These are phyloP conservation scores for Cryptococcus jaspeensis DNA, from an alignment of 1,284 basidiomycete genomes.

Conservation along the genomic window DNA sequence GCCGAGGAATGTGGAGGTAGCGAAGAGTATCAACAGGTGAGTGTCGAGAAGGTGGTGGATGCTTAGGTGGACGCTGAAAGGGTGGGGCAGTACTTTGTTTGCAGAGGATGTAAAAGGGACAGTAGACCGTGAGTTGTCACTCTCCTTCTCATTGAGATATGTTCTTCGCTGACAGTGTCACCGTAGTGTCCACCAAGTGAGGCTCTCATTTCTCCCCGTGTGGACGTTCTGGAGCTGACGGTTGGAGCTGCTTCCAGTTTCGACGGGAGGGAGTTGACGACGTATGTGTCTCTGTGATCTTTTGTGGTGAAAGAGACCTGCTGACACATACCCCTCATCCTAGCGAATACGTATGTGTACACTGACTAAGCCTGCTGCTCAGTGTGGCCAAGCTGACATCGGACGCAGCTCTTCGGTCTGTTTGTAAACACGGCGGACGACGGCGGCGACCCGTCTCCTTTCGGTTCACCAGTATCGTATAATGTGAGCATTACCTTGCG, in stretches of 20 bases:
- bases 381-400: not conserved
- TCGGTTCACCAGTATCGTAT: slow-evolving; percentile 22
- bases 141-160: not conserved
- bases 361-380: not conserved
- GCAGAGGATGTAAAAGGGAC: slow-evolving; percentile 24
- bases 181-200: slow-evolving; percentile 19
- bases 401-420: slow-evolving; percentile 22
- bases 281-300: slow-evolving; percentile 13
- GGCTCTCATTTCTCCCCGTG: too few relatives aligned
- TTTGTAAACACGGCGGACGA: slow-evolving; percentile 22
- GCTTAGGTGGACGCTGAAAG: not conserved
- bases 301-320: not conserved
- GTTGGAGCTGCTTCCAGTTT: slow-evolving; percentile 5
- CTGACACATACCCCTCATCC: slow-evolving; percentile 2
- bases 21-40: slow-evolving; percentile 17
- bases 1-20: slow-evolving; percentile 17
- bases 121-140: slow-evolving; percentile 21
- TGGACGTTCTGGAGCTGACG: too few relatives aligned
- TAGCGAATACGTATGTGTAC: slow-evolving; percentile 16
- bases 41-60: not conserved
- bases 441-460: slow-evolving; percentile 15
- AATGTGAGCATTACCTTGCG: slow-evolving; percentile 11
- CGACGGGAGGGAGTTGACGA: slow-evolving; percentile 17
- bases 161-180: slow-evolving; percentile 1
- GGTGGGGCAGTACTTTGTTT: slow-evolving; percentile 27